Base-by-base conservation (phyloP, 2,329 filamentous ascomycete species). In the Apiospora malaysiana region DNA sequence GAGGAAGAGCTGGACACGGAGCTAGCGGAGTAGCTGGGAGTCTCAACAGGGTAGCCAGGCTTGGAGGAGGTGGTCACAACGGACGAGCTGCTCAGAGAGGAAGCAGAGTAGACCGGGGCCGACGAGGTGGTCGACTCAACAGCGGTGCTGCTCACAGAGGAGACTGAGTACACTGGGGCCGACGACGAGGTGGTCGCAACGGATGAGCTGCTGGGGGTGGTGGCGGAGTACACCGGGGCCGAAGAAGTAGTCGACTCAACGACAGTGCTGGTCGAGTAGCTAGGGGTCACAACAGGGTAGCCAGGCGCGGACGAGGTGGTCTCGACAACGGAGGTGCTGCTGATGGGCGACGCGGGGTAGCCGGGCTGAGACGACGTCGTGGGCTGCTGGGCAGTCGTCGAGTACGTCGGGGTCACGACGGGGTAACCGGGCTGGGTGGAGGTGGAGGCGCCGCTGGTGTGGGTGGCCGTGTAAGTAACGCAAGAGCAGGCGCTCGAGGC, bases 361-460 rank as follows among this genome's bases (percentile, higher is more conserved):
- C 18, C 32, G 21, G 56, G 56, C 32, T 63, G 18, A 40, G 56
- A n/a, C 56, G 51, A n/a, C 16, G 51, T 59, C 4, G 51, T 37
- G 27, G 51, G 51, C 51, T 59, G 56, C 56, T 63, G 56, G 16
- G 23, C 66, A n/a, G 65, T 45, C 59, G 59, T 65, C 66, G 43
- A 32, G 66, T 45, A 46, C 5, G 43, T 21, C 25, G 66, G 66
- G 43, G n/a, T 32, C 18, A 47, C 66, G 14, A 68, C 66, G 16
- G 66, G 59, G 59, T 65, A 65, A 42, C 59, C 59, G 27, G 59
- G 59, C 59, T 65, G 27, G 59, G 59, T 65, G 18, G 59, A 65
- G 27, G 59, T 40, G 4, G 59, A 65, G 27, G 32, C 59, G 4
- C 21, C 59, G 27, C 18, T 47, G 45, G 45, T 47, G 45, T 47